These are phyloP conservation scores for Rubroboletus satanas DNA, from an alignment of 768 basidiomycete species.

Conservation along the genomic window DNA sequence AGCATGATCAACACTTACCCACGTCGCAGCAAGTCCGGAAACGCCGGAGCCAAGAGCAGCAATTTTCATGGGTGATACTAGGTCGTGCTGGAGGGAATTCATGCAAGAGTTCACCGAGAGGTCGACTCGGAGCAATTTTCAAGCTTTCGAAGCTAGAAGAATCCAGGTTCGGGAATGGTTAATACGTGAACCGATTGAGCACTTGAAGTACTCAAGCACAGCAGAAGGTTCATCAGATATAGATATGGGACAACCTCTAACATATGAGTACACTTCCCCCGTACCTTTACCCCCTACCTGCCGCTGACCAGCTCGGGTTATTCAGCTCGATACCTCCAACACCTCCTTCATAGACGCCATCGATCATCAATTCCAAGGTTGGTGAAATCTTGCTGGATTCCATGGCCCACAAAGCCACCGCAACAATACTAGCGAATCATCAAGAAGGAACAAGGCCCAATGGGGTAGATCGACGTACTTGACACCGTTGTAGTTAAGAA, in stretches of 20 bases:
- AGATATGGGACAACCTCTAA: background rate
- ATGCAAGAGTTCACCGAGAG: background rate
- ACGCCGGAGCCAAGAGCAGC: slow-evolving; percentile 77
- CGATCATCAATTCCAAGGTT: slow-evolving; percentile 49
- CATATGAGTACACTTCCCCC: background rate
- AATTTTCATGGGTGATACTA: slow-evolving; percentile 35
- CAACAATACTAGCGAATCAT: slow-evolving; percentile 42
- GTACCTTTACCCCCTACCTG: slow-evolving; percentile 16
- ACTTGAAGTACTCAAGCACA: background rate
- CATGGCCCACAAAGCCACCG: slow-evolving; percentile 70
- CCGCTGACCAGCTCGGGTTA: slow-evolving; percentile 55
- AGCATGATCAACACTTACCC: slow-evolving; percentile 41
- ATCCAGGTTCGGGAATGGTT: background rate
- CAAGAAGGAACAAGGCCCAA: background rate
- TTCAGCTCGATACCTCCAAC: slow-evolving; percentile 52
- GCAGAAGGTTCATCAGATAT: background rate
- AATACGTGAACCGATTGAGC: background rate
- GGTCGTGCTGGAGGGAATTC: background rate
- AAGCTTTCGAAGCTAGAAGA: background rate
- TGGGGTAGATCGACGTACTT: slow-evolving; percentile 43
- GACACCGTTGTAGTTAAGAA: slow-evolving; percentile 64
- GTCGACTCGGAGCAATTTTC: background rate
- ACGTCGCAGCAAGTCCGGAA: slow-evolving; percentile 74
- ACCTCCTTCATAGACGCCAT: slow-evolving; percentile 61
- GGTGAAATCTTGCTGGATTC: slow-evolving; percentile 46